These are phyloP conservation scores for Poa annua DNA, from an alignment of 176 grass and related monocot genomes.

Conservation along the genomic window DNA sequence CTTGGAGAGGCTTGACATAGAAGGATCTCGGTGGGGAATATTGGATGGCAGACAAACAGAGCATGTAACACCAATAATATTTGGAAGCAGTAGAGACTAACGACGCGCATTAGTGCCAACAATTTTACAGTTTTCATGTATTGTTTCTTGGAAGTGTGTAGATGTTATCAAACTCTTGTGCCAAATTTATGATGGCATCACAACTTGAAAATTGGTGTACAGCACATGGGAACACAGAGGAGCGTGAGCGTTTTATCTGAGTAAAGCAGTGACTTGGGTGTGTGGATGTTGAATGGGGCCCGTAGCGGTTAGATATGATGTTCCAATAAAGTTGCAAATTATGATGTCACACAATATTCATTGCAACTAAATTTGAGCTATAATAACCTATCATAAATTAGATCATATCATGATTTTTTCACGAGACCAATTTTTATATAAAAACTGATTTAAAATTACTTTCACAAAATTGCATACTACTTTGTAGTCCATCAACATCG, in stretches of 20 bases:
- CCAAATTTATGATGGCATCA: background rate
- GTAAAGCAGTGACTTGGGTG: constrained; percentile 24
- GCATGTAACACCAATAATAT: background rate
- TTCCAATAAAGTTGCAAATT: background rate
- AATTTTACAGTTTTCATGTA: background rate
- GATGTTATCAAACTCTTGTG: constrained; percentile 6
- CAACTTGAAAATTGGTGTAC: constrained; percentile 9
- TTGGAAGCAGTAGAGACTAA: background rate
- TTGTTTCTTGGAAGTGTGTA: constrained; percentile 28
- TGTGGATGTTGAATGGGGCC: constrained; percentile 29
- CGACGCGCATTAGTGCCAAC: background rate
- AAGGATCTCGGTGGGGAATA: background rate
- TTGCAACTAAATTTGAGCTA: constrained; percentile 11
- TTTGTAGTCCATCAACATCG: background rate
- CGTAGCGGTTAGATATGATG: background rate
- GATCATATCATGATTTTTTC: background rate
- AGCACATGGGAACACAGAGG: background rate
- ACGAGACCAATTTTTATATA: background rate
- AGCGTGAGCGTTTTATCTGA: background rate
- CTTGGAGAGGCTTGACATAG: background rate
- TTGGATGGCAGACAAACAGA: background rate
- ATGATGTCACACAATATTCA: constrained; percentile 6
- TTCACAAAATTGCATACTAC: background rate
- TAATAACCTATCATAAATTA: background rate
- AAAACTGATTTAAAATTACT: background rate